phyloP scores from a whole-genome alignment of 306 rosid species.

The Vicia faba region DNA sequence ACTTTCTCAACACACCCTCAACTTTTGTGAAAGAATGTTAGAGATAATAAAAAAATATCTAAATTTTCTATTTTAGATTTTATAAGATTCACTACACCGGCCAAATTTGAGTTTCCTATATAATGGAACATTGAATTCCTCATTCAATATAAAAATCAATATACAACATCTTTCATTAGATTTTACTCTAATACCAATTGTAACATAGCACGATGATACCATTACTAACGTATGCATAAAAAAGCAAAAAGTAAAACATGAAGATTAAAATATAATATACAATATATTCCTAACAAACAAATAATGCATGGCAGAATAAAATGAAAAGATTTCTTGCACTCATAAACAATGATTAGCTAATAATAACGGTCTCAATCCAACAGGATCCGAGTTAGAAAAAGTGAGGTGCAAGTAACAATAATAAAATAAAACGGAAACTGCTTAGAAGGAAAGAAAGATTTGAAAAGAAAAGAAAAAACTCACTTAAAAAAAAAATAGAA shows the following conservation, averaged over 20 bases:
- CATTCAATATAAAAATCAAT: no score
- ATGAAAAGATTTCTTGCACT: conserved; percentile 5
- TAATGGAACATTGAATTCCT: no score
- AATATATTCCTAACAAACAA: neutral
- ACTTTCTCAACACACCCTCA: no score
- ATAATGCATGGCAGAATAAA: neutral
- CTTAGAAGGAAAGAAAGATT: neutral
- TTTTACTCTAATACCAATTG: no score
- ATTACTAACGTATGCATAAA: neutral
- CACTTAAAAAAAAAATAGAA: neutral
- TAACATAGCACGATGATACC: neutral
- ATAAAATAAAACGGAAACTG: neutral
- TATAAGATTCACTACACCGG: no score
- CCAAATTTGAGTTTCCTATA: no score
- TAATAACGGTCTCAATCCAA: neutral
- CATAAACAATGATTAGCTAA: neutral
- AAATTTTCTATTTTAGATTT: no score
- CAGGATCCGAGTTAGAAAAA: neutral
- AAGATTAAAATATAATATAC: neutral
- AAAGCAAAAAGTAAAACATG: neutral
- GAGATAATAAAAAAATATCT: no score
- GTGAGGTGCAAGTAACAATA: conserved; percentile 12
- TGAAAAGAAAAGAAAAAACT: no score
- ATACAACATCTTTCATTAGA: no score
- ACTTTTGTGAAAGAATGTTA: no score